A percentile compares a stretch with the other conserved stretches of the same genome.
phyloP scores from a whole-genome alignment of 2,329 filamentous ascomycete species.

The Pseudohalonectria lignicola region DNA sequence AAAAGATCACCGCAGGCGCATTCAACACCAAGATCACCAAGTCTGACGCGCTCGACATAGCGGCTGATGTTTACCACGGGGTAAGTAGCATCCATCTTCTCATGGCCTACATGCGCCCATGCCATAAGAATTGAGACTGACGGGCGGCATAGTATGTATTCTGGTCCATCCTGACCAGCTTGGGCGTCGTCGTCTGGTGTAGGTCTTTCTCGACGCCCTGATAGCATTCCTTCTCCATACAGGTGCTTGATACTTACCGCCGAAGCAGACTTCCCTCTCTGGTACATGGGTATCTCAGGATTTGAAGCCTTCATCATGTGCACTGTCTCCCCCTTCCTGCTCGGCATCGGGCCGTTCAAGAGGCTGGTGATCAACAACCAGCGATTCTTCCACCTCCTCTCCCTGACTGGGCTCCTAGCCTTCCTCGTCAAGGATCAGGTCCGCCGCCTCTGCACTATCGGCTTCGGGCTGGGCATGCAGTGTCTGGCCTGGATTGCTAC shows the following conservation, averaged over 20 bases:
- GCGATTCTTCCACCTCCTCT: slow-evolving; percentile 62
- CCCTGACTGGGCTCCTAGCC: slow-evolving; percentile 62
- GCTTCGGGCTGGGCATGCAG: slow-evolving; percentile 68
- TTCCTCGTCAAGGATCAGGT: slow-evolving; percentile 66
- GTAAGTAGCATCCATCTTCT: no score
- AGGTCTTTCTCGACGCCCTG: no score
- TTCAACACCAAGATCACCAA: slow-evolving; percentile 63
- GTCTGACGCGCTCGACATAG: slow-evolving; percentile 65
- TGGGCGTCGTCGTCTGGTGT: slow-evolving; percentile 84
- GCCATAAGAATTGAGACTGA: no score
- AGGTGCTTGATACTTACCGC: slow-evolving; percentile 4
- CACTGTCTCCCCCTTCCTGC: slow-evolving; percentile 69
- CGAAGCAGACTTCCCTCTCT: slow-evolving; percentile 74
- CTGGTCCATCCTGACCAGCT: slow-evolving; percentile 86
- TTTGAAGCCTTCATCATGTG: slow-evolving; percentile 86
- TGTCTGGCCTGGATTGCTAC: slow-evolving; percentile 79
- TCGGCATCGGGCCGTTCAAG: slow-evolving; percentile 61
- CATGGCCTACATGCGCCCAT: no score
- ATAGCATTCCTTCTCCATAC: not conserved
- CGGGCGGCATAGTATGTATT: slow-evolving; percentile 57
- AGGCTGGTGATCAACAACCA: slow-evolving; percentile 57
- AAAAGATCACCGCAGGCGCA: no score
- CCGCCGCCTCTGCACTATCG: slow-evolving; percentile 67
- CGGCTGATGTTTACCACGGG: slow-evolving; percentile 84
- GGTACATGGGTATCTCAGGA: slow-evolving; percentile 98